Base-by-base conservation (phyloP, 345 rosid genomes). In the Nephelium lappaceum region DNA sequence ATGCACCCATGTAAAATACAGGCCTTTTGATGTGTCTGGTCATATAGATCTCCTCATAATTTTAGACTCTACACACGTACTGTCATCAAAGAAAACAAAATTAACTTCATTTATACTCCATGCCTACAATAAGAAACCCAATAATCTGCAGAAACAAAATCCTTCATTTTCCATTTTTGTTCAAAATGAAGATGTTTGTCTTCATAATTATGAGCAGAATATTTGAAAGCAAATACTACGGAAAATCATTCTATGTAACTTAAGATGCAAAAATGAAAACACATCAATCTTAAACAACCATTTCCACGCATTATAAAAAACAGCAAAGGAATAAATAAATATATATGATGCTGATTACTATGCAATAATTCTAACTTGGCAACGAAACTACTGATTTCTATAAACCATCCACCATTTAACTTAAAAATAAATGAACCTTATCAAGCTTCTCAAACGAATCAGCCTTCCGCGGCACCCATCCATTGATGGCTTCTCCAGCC, bases 401-500 rank as follows among this genome's bases (percentile, higher is more conserved):
- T n/a, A 60, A 70, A 73, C 9, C n/a, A n/a, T 19, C 64, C n/a
- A 61, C 36, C 49, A 78, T 39, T 36, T 64, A 42, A 68, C 47
- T 11, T 57, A 21, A 76, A 23, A 31, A 71, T 61, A 31, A 69
- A 43, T 79, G 83, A 45, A 95, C 99, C 98, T 96, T 96, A 71
- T 93, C 99, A 64, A 96, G 70, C 87, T 91, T 96, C 86, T 96
- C 97, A 78, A 96, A 96, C 0, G 99, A 94, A 47, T 96, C 97
- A 0, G 98, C 93, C 67, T 86, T 88, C 18, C 98, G 89, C 11
- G 99, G 98, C 71, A 91, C 87, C 99, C 99, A 96, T 14, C 99
- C 99, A 64, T 88, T 88, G 83, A 96, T 90, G 69, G 98, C 98
- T 85, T 96, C 99, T 11, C 98, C 97, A n/a, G 99, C 99, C 76